Percentiles rank a stretch among this genome's conserved stretches.
These are phyloP conservation scores for Aspergillus candidus DNA, from an alignment of 2,329 filamentous ascomycete species.

Conservation along the genomic window DNA sequence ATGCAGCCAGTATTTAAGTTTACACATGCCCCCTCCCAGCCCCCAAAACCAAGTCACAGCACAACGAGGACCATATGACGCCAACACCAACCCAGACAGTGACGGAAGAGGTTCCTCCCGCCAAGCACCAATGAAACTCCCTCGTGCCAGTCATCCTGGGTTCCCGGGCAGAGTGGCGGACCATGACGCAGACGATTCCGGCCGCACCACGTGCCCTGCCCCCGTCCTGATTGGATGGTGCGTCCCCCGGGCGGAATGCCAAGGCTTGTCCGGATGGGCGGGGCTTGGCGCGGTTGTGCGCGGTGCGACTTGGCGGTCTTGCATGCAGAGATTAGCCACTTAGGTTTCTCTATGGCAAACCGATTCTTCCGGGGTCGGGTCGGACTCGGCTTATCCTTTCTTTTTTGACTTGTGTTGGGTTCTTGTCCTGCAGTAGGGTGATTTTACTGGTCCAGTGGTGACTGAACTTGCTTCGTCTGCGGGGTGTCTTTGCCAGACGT, in stretches of 20 bases:
- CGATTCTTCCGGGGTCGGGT: not conserved
- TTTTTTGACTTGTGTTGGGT: not conserved
- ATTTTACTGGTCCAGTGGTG: too few species aligned
- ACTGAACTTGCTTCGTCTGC: too few species aligned
- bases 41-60: too few species aligned
- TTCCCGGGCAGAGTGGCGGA: not conserved
- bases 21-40: too few species aligned
- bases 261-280: constrained; percentile 13
- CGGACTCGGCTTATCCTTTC: not conserved
- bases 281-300: constrained; percentile 12
- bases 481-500: not conserved
- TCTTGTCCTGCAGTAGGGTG: not conserved
- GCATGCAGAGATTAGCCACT: not conserved
- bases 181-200: constrained; percentile 14
- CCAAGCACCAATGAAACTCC: constrained; percentile 10
- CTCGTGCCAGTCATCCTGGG: constrained; percentile 4
- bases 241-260: constrained; percentile 14
- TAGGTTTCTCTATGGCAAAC: too few species aligned
- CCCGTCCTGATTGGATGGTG: constrained; percentile 5
- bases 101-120: constrained; percentile 2
- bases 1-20: too few species aligned
- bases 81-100: too few species aligned
- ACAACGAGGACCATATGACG: not conserved
- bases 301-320: not conserved
- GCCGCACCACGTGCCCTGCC: constrained; percentile 4